Evolutionary conservation across 306 rosid species (phyloP).

Genomic region (Oxytropis ochrocephala): DNA sequence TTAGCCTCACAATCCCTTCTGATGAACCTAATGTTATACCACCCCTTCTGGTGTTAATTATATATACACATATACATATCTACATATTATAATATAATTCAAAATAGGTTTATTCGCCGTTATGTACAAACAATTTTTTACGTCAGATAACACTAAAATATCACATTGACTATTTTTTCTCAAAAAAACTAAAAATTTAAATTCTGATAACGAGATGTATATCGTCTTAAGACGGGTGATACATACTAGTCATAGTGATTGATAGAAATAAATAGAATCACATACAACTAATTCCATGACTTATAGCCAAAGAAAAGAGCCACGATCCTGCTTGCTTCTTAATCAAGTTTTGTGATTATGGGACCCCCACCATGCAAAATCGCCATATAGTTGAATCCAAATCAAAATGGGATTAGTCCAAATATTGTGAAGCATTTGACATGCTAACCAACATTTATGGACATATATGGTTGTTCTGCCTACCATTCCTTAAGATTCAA

Average conservation of each 20-base stretch:
- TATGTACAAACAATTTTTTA: too few species aligned
- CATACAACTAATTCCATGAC: neutral
- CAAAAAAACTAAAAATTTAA: too few species aligned
- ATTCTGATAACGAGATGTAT: too few species aligned
- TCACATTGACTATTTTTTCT: too few species aligned
- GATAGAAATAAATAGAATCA: neutral
- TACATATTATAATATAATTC: too few species aligned
- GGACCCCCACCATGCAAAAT: conserved; percentile 6
- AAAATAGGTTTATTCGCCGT: too few species aligned
- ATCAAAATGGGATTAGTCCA: neutral
- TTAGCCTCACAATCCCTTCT: too few species aligned
- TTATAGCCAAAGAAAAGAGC: neutral
- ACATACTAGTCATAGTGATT: neutral
- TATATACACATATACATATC: too few species aligned
- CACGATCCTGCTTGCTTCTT: neutral
- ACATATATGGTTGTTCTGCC: conserved; percentile 1
- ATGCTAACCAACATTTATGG: neutral
- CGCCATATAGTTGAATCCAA: neutral
- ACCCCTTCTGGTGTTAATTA: too few species aligned
- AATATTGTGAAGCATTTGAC: neutral
- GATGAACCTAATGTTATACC: too few species aligned
- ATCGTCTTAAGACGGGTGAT: too few species aligned
- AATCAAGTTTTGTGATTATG: neutral
- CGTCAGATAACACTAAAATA: too few species aligned
- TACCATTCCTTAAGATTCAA: neutral